phyloP scores from a whole-genome alignment of 768 basidiomycete species.

The Pleurotus pulmonarius region DNA sequence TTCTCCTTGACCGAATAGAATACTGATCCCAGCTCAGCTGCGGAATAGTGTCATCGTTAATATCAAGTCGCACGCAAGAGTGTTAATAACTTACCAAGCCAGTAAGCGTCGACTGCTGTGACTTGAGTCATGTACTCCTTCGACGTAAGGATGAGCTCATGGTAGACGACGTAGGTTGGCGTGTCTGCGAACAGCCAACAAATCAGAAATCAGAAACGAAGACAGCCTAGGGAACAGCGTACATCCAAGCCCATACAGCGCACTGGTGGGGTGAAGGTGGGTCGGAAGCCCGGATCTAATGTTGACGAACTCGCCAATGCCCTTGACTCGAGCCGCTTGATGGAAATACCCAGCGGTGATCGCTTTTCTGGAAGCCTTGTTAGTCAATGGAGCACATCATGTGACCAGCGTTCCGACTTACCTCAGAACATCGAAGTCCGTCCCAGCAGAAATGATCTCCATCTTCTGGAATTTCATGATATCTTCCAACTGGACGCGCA shows the following conservation, averaged over 20 bases:
- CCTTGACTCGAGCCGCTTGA: conserved; percentile 96
- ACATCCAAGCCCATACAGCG: conserved; percentile 95
- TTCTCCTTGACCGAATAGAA: conserved; percentile 99
- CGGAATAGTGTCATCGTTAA: conserved; percentile 10
- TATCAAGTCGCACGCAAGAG: background rate
- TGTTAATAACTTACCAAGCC: conserved; percentile 67
- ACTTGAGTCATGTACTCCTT: conserved; percentile 99
- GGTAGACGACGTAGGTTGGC: conserved; percentile 95
- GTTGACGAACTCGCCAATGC: conserved; percentile 98
- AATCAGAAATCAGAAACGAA: conserved; percentile 13
- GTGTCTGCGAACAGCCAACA: conserved; percentile 54
- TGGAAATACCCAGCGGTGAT: conserved; percentile 99
- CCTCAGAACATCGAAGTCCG: conserved; percentile 88
- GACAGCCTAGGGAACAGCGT: conserved; percentile 24
- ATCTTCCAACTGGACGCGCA: conserved; percentile 92
- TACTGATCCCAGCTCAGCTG: conserved; percentile 91
- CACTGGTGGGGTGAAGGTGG: conserved; percentile 94
- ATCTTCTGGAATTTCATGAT: conserved; percentile 99
- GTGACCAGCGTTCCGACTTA: conserved; percentile 25
- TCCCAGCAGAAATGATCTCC: conserved; percentile 86
- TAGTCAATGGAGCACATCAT: background rate
- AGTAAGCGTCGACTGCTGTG: conserved; percentile 96
- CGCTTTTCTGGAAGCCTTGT: conserved; percentile 63
- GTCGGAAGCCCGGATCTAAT: conserved; percentile 93
- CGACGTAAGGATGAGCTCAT: conserved; percentile 92